Percentiles rank a stretch among this genome's conserved stretches.
Evolutionary conservation across 169 alveolate species (phyloP).

Genomic region (Plasmodium fragile): DNA sequence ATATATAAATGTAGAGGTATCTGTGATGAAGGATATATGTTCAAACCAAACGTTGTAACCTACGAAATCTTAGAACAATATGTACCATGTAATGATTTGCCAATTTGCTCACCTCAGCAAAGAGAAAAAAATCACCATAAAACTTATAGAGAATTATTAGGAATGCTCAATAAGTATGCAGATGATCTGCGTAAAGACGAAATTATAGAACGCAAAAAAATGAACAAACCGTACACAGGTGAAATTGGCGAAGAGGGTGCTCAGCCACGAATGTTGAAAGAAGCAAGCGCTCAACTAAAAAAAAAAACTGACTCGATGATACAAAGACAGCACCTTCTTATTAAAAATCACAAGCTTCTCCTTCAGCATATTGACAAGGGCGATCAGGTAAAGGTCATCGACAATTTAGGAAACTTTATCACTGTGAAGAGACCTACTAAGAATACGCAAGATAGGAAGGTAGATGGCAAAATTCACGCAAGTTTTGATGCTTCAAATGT

Average conservation of each 20-base stretch:
- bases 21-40: constrained; percentile 52
- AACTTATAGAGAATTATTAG: not conserved
- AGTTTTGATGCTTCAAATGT: not conserved
- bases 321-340: constrained; percentile 3
- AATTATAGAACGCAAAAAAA: not conserved
- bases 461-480: not conserved
- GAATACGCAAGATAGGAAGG: not conserved
- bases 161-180: not conserved
- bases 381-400: not conserved
- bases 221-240: not conserved
- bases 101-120: constrained; percentile 26
- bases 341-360: not conserved
- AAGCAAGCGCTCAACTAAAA: not conserved
- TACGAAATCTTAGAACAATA: constrained; percentile 28
- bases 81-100: constrained; percentile 35
- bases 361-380: not conserved
- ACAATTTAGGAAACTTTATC: not conserved
- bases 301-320: not conserved
- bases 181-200: not conserved
- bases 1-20: constrained; percentile 61
- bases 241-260: constrained; percentile 1
- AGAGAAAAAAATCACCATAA: not conserved
- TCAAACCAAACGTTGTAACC: not conserved
- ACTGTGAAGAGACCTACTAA: not conserved
- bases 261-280: constrained; percentile 6